Evolutionary conservation across 1,139 yeast species (phyloP).

Genomic region (Blastobotrys petasosporus): DNA sequence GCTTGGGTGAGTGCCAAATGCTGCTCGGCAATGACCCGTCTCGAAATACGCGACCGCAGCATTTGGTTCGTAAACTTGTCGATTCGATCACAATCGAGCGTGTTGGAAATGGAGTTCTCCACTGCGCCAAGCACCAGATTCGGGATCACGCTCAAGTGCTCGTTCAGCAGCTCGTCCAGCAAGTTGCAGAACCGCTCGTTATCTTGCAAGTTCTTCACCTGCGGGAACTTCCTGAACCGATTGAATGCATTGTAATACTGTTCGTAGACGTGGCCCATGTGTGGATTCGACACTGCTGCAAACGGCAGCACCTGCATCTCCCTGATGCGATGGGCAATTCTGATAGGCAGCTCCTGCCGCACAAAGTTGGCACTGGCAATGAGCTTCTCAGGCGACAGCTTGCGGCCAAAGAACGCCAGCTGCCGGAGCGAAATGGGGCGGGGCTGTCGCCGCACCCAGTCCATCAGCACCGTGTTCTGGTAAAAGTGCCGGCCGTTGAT

Average conservation of each 20-base stretch:
- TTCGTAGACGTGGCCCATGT: conserved; percentile 81
- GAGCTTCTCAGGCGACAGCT: conserved; percentile 70
- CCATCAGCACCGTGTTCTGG: conserved; percentile 69
- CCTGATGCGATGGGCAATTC: conserved; percentile 73
- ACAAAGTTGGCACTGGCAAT: conserved; percentile 83
- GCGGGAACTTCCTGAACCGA: conserved; percentile 66
- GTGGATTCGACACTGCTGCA: conserved; percentile 77
- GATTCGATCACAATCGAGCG: conserved; percentile 55
- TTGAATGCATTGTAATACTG: conserved; percentile 84
- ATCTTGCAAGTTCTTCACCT: conserved; percentile 61
- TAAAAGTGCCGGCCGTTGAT: conserved; percentile 60
- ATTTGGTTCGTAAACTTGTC: conserved; percentile 71
- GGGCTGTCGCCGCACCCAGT: conserved; percentile 61
- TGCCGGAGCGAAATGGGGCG: conserved; percentile 86
- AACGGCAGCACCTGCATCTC: conserved; percentile 80
- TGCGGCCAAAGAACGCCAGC: conserved; percentile 81
- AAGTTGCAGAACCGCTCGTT: conserved; percentile 66
- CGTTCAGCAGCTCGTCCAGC: conserved; percentile 55
- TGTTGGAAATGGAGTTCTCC: conserved; percentile 63
- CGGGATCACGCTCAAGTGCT: conserved; percentile 75
- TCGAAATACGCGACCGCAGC: conserved; percentile 76
- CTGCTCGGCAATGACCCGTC: conserved; percentile 87
- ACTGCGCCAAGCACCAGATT: conserved; percentile 90
- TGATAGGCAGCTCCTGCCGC: conserved; percentile 71
- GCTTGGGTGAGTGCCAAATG: conserved; percentile 73